phyloP scores from a whole-genome alignment of 257 asterid species.

The Rehmannia glutinosa region DNA sequence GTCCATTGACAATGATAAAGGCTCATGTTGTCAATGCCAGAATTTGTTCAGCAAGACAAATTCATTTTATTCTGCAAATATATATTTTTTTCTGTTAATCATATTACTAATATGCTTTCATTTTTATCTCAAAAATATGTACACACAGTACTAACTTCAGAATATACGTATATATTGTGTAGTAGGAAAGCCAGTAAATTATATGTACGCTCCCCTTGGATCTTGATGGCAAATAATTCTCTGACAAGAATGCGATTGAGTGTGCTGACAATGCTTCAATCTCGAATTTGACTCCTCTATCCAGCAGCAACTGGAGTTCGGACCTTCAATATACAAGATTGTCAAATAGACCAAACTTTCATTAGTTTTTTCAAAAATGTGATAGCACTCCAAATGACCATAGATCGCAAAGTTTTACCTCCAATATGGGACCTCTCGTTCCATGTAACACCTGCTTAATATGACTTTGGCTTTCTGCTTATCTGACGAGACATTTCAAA shows the following conservation, averaged over 20 bases:
- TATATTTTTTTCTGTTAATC: not conserved
- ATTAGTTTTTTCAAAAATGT: not conserved
- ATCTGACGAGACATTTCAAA: slow-evolving; percentile 39
- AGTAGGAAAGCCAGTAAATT: slow-evolving; percentile 9
- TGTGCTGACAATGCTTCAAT: slow-evolving; percentile 80
- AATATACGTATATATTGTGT: not conserved
- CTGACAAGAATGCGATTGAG: slow-evolving; percentile 73
- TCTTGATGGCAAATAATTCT: slow-evolving; percentile 73
- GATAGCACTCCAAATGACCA: not conserved
- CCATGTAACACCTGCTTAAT: slow-evolving; percentile 73
- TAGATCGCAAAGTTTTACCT: slow-evolving; percentile 39
- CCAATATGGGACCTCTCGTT: slow-evolving; percentile 76
- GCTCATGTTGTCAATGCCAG: no score
- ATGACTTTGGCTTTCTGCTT: slow-evolving; percentile 58
- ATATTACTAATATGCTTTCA: not conserved
- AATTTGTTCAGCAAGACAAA: no score
- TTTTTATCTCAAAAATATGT: not conserved
- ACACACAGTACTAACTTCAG: not conserved
- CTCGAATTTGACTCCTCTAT: slow-evolving; percentile 79
- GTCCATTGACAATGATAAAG: no score
- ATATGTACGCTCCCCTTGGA: slow-evolving; percentile 46
- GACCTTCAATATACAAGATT: slow-evolving; percentile 43
- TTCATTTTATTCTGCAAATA: no score
- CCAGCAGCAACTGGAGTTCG: slow-evolving; percentile 73
- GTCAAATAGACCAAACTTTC: slow-evolving; percentile 7